These are phyloP conservation scores for Oxytropis ochrocephala DNA, from an alignment of 306 rosid species.

Conservation along the genomic window DNA sequence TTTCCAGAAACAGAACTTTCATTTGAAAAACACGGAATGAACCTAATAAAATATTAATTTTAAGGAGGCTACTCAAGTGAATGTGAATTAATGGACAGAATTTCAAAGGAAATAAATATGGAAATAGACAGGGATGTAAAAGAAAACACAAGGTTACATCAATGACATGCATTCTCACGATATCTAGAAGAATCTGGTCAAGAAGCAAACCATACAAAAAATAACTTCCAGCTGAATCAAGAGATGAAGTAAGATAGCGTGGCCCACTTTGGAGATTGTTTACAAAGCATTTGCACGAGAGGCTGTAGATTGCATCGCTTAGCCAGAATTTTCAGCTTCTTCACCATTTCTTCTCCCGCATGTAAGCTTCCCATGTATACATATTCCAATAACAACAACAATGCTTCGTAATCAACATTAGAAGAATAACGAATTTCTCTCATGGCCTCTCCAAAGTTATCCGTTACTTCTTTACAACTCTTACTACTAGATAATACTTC, in stretches of 20 bases:
- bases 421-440: slow-evolving; percentile 60
- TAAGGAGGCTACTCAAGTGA: neutral
- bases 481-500: slow-evolving; percentile 10
- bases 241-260: slow-evolving; percentile 46
- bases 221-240: slow-evolving; percentile 50
- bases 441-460: slow-evolving; percentile 13
- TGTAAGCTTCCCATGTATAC: slow-evolving; percentile 54
- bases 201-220: slow-evolving; percentile 63
- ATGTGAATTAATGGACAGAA: neutral
- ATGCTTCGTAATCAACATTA: slow-evolving; percentile 56
- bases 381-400: slow-evolving; percentile 64
- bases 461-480: slow-evolving; percentile 15
- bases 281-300: slow-evolving; percentile 53
- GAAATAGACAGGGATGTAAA: neutral
- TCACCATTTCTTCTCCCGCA: slow-evolving; percentile 49
- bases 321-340: slow-evolving; percentile 64
- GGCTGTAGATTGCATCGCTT: slow-evolving; percentile 60
- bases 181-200: slow-evolving; percentile 11
- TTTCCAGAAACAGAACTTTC: slow-evolving; percentile 10
- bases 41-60: neutral
- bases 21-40: neutral
- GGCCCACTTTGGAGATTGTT: slow-evolving; percentile 72
- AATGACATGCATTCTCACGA: slow-evolving; percentile 14
- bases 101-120: neutral
- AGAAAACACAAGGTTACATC: neutral